Evolutionary conservation across 2,329 filamentous ascomycete species (phyloP), one percentile per base, ranked within the genome.

Genomic region (Calonectria leucothoes): DNA sequence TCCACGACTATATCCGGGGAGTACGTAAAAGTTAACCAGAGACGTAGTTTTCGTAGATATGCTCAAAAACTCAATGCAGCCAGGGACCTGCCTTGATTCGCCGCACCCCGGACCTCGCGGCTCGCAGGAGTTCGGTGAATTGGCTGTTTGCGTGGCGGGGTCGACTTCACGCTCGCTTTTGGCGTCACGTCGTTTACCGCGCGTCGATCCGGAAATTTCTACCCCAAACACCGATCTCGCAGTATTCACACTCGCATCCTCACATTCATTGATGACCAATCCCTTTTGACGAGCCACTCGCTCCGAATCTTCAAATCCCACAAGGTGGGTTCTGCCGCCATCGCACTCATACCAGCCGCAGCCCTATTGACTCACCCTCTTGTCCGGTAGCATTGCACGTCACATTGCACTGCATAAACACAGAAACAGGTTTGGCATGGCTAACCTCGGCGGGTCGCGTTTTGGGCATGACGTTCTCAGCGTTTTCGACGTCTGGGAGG

Each of bases 401-500:
- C 55, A 61, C 55, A 27, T 33, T 39, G 37, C 39, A 42, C 10
- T 11, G 59, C 37, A 64, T 48, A 64, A 42, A 31, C 59, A 11
- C 59, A 8, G 15, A 33, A 35, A 49, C 33, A 7, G 29, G 72
- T 75, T 73, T 74, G 66, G 69, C 65, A 79, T 76, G 74, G 15
- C 61, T 52, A 66, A 73, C 66, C 45, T 55, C 67, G 63, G 67
- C 67, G 59, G 45, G 69, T 70, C 74, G 51, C 74, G 76, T 63
- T 77, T 80, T 59, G 82, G 81, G 23, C 74, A 80, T 31, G 71
- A 78, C 61, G 63, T 82, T 33, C 78, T 84, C 33, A 75, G 72
- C 23, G 75, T 79, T 15, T 86, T 86, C 70, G 81, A 86, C 66
- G 81, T 83, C 12, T 71, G 77, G 59, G 76, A 81, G 42, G 81